These are phyloP conservation scores for Malassezia vespertilionis DNA, from an alignment of 1,284 basidiomycete species.

Conservation along the genomic window DNA sequence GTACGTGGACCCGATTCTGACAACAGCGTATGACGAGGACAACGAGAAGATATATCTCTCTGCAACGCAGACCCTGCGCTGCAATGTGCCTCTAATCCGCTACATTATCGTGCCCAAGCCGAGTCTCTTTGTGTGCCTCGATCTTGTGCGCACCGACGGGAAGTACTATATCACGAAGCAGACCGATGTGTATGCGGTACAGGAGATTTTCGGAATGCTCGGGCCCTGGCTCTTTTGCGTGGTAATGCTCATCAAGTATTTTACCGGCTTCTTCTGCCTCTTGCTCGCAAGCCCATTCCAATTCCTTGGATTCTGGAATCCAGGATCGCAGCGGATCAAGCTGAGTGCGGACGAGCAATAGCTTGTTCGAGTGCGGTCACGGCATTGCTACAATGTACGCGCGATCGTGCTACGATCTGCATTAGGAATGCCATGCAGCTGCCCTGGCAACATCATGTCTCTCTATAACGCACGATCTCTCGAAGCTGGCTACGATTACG, in stretches of 20 bases:
- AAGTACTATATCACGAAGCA: conserved; percentile 43
- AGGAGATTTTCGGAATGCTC: conserved; percentile 3
- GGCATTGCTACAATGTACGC: no score
- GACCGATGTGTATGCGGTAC: conserved; percentile 30
- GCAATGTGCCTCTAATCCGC: conserved; percentile 3
- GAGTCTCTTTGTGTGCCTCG: conserved; percentile 32
- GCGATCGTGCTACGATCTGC: no score
- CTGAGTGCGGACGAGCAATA: no score
- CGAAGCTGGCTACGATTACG: no score
- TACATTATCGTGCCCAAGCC: neutral
- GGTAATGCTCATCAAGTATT: conserved; percentile 1
- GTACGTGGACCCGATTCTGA: conserved; percentile 21
- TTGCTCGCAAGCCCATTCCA: conserved; percentile 11
- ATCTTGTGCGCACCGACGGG: conserved; percentile 33
- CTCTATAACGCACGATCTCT: no score
- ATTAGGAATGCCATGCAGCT: no score
- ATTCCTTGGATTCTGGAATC: conserved; percentile 12
- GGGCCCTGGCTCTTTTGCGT: neutral
- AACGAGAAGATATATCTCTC: conserved; percentile 20
- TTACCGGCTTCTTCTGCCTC: conserved; percentile 6
- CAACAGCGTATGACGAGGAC: conserved; percentile 22
- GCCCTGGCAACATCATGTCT: no score
- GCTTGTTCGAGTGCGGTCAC: no score
- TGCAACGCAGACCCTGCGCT: conserved; percentile 29
- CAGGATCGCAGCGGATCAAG: no score